Evolutionary conservation across 495 filamentous ascomycete species (phyloP).

Genomic region (Penicillium samsonianum): DNA sequence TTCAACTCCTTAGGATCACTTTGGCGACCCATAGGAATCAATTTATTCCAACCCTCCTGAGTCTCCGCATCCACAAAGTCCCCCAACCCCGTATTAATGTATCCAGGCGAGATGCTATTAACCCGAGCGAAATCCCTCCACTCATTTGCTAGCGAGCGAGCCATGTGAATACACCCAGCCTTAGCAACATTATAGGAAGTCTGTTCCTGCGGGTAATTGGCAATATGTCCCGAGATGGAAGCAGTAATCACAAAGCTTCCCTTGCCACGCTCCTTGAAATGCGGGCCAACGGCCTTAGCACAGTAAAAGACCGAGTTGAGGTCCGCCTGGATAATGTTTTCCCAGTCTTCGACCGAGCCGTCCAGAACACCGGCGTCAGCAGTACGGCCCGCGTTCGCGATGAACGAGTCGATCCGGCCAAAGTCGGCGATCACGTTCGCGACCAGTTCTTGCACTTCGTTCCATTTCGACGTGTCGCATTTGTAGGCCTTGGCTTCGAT

Average conservation of each 20-base stretch:
- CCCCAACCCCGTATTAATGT: conserved; percentile 67
- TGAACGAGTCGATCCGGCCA: conserved; percentile 57
- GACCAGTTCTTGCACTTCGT: conserved; percentile 41
- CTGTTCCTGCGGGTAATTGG: conserved; percentile 69
- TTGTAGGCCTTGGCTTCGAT: conserved; percentile 60
- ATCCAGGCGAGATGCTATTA: conserved; percentile 64
- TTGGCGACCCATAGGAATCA: conserved; percentile 68
- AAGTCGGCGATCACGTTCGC: conserved; percentile 51
- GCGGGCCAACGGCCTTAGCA: conserved; percentile 56
- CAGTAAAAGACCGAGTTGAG: conserved; percentile 59
- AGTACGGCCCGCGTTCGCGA: conserved; percentile 61
- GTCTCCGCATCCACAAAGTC: conserved; percentile 65
- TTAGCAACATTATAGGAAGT: conserved; percentile 71
- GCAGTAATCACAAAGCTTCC: conserved; percentile 59
- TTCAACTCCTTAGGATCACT: conserved; percentile 73
- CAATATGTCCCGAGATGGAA: conserved; percentile 64
- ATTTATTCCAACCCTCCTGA: conserved; percentile 59
- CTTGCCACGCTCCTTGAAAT: conserved; percentile 52
- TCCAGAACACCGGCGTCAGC: conserved; percentile 57
- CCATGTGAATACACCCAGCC: conserved; percentile 50
- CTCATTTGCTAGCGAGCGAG: conserved; percentile 60
- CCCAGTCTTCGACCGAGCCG: conserved; percentile 57
- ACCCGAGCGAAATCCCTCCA: conserved; percentile 67
- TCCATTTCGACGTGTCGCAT: conserved; percentile 42
- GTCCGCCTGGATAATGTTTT: conserved; percentile 57